Evolutionary conservation across 192 early-diverging fungal species (phyloP).

Genomic region (Linnemannia elongata): DNA sequence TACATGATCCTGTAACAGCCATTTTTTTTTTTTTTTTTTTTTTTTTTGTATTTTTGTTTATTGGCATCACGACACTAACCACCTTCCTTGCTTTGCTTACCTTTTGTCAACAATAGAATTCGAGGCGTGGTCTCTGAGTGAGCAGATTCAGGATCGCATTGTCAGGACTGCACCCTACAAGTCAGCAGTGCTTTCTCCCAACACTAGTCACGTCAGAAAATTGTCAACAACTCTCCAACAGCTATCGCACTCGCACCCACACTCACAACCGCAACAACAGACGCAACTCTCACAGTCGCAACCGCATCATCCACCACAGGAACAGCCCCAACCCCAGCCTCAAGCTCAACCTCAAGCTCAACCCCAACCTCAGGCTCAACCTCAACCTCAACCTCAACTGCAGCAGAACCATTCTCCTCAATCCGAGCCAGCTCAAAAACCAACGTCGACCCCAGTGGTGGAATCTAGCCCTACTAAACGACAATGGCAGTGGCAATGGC

Average conservation of each 20-base stretch:
- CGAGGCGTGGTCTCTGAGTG: conserved; percentile 44
- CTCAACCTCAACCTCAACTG: background rate
- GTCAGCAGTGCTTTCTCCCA: conserved; percentile 28
- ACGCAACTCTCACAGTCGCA: background rate
- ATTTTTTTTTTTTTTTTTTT: background rate
- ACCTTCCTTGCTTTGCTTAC: background rate
- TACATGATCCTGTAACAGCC: background rate
- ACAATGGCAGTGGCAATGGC: conserved; percentile 11
- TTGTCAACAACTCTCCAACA: background rate
- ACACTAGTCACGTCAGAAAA: conserved; percentile 1
- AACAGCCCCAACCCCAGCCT: background rate
- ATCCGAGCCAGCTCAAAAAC: background rate
- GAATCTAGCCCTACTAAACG: conserved; percentile 13
- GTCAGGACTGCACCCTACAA: conserved; percentile 24
- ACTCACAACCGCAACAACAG: background rate
- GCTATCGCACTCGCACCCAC: background rate
- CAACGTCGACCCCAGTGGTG: conserved; percentile 8
- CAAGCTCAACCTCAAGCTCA: background rate
- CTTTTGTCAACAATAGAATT: conserved; percentile 32
- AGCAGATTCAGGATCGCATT: conserved; percentile 41
- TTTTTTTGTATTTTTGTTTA: background rate
- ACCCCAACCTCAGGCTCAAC: background rate
- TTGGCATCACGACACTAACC: background rate
- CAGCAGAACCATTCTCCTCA: conserved; percentile 8
- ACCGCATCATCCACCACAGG: background rate